Percentiles rank a stretch among this genome's conserved stretches.
Conservation (phyloP, 257 asterid genomes). For the Prunella vulgaris region DNA sequence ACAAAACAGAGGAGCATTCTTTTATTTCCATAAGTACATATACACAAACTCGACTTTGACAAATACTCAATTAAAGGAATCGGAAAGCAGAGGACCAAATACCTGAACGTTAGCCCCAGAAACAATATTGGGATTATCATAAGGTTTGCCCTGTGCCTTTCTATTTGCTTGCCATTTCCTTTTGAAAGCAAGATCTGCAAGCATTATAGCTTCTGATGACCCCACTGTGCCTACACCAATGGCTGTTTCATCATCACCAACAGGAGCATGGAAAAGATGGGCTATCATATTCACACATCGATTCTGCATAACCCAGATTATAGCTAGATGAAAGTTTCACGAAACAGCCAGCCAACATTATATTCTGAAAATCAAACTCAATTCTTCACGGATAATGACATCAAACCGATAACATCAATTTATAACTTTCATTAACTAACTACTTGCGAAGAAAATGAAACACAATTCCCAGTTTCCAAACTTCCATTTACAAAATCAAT, state of each 20-base stretch:
- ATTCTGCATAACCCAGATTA: slow-evolving; percentile 36
- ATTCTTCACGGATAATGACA: not conserved
- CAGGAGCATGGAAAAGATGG: slow-evolving; percentile 68
- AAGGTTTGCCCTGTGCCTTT: slow-evolving; percentile 54
- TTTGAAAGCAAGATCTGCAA: slow-evolving; percentile 81
- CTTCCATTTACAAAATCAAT: not conserved
- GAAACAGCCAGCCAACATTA: not conserved
- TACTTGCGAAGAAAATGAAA: not conserved
- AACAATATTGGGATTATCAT: slow-evolving; percentile 58
- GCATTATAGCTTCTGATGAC: slow-evolving; percentile 87
- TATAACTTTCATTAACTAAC: not conserved
- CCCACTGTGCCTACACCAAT: slow-evolving; percentile 82
- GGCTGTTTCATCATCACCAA: slow-evolving; percentile 52
- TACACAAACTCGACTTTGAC: too few relatives aligned
- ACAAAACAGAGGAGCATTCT: too few relatives aligned
- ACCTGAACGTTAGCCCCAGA: slow-evolving; percentile 79
- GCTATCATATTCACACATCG: slow-evolving; percentile 80
- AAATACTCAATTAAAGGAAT: too few relatives aligned
- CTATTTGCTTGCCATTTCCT: slow-evolving; percentile 75
- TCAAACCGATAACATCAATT: not conserved
- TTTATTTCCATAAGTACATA: too few relatives aligned
- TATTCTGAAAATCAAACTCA: not conserved
- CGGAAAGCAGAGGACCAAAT: not conserved
- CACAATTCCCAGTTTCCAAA: not conserved
- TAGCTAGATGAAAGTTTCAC: not conserved